These are phyloP conservation scores for Thelonectria discophora DNA, from an alignment of 2,329 filamentous ascomycete genomes.

Conservation along the genomic window DNA sequence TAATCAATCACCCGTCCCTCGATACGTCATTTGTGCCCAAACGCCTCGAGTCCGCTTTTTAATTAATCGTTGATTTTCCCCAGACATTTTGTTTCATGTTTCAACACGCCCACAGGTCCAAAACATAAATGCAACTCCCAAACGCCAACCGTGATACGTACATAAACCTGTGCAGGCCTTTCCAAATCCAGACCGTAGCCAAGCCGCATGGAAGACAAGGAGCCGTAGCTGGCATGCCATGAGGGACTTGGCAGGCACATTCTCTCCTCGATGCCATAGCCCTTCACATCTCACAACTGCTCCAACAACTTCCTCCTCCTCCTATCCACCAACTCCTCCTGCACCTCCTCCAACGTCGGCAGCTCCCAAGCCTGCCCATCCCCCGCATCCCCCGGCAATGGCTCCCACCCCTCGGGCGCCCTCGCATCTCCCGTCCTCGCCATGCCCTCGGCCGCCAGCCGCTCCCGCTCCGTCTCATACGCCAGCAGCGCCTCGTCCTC, in stretches of 20 bases:
- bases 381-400: slow-evolving; percentile 85
- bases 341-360: slow-evolving; percentile 90
- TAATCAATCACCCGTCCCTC: neutral
- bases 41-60: neutral
- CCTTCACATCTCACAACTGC: slow-evolving; percentile 64
- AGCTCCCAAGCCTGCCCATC: slow-evolving; percentile 85
- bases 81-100: slow-evolving; percentile 13
- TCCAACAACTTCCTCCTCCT: slow-evolving; percentile 85
- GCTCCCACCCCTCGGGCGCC: slow-evolving; percentile 77
- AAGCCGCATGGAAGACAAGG: too few relatives aligned
- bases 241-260: too few relatives aligned
- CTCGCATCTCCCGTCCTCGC: slow-evolving; percentile 64
- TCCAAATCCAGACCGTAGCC: too few relatives aligned
- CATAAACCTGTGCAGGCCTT: neutral
- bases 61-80: neutral
- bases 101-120: slow-evolving; percentile 6
- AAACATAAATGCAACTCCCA: slow-evolving; percentile 6
- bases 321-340: slow-evolving; percentile 89
- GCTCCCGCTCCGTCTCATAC: slow-evolving; percentile 86
- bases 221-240: neutral
- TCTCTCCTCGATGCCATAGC: neutral
- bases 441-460: slow-evolving; percentile 78
- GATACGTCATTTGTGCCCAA: neutral
- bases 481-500: slow-evolving; percentile 83
- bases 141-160: slow-evolving; percentile 22